Evolutionary conservation across 192 early-diverging fungal species (phyloP).

Genomic region (Coemansia sp.): DNA sequence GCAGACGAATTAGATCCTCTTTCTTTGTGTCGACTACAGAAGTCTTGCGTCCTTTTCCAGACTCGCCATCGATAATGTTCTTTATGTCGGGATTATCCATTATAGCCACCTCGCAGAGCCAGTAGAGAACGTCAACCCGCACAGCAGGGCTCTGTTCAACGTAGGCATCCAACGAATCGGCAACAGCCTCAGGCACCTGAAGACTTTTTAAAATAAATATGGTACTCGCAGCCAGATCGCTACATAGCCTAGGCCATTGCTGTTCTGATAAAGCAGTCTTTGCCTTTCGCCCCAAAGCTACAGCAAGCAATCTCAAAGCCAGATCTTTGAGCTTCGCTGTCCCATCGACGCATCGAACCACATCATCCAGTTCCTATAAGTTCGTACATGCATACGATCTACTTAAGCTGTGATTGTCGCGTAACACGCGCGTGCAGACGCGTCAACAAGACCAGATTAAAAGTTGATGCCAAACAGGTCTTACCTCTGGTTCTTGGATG

Average conservation of each 20-base stretch:
- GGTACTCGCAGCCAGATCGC: conserved; percentile 23
- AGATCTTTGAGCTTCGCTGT: conserved; percentile 22
- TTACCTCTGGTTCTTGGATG: conserved; percentile 51
- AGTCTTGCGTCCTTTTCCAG: conserved; percentile 21
- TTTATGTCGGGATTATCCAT: conserved; percentile 44
- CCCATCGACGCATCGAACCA: conserved; percentile 23
- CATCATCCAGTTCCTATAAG: conserved; percentile 34
- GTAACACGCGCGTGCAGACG: conserved; percentile 6
- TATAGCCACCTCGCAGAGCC: conserved; percentile 40
- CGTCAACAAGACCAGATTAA: not conserved
- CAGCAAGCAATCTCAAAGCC: conserved; percentile 30
- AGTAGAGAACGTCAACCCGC: conserved; percentile 46
- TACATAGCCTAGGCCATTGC: conserved; percentile 48
- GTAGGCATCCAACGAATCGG: conserved; percentile 44
- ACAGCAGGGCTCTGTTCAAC: conserved; percentile 26
- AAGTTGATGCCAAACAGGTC: not conserved
- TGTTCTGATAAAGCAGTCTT: conserved; percentile 17
- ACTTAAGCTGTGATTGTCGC: not conserved
- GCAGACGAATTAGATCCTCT: conserved; percentile 15
- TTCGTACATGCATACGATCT: not conserved
- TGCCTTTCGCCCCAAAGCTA: conserved; percentile 19
- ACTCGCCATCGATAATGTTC: conserved; percentile 29
- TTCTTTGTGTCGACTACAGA: conserved; percentile 11
- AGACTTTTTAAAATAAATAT: conserved; percentile 34
- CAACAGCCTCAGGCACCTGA: conserved; percentile 38